Conservation (phyloP, 139 green algal species). For the Penium margaritaceum region DNA sequence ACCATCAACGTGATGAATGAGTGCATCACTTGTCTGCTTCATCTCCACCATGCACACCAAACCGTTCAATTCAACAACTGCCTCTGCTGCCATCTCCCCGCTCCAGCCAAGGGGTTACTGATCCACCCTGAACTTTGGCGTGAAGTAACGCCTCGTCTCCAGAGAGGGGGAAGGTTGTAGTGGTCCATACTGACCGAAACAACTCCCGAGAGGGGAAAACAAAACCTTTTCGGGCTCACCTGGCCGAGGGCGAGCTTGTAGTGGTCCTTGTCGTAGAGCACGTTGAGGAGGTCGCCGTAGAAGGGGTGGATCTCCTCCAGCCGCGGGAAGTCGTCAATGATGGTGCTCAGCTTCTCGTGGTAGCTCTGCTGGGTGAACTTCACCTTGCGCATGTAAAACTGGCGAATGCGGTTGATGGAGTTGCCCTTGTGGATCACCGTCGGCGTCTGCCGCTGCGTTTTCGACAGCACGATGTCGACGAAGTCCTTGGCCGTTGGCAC, state of each 20-base stretch:
- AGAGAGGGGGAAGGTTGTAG: too few relatives aligned
- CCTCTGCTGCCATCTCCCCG: too few relatives aligned
- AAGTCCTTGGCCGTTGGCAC: slow-evolving; percentile 91
- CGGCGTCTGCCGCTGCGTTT: slow-evolving; percentile 93
- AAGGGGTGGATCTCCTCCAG: slow-evolving; percentile 98
- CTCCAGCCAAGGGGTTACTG: too few relatives aligned
- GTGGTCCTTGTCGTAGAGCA: slow-evolving; percentile 99
- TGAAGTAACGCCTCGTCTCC: too few relatives aligned
- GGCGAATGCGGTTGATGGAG: slow-evolving; percentile 86
- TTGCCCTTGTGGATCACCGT: slow-evolving; percentile 94
- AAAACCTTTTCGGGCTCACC: too few relatives aligned
- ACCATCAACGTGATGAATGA: too few relatives aligned
- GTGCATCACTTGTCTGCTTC: too few relatives aligned
- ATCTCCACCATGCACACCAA: too few relatives aligned
- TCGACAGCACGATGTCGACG: slow-evolving; percentile 91
- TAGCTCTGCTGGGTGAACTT: slow-evolving; percentile 86
- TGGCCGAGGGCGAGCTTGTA: slow-evolving; percentile 97
- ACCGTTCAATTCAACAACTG: too few relatives aligned
- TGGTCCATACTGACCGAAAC: too few relatives aligned
- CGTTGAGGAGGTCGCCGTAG: slow-evolving; percentile 95
- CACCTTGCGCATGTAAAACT: slow-evolving; percentile 99
- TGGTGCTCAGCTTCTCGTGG: slow-evolving; percentile 82
- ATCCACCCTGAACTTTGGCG: too few relatives aligned
- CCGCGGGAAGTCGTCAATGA: slow-evolving; percentile 91
- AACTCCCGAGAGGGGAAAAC: too few relatives aligned